These are phyloP conservation scores for Fomitopsis serialis DNA, from an alignment of 768 basidiomycete genomes.

Conservation along the genomic window DNA sequence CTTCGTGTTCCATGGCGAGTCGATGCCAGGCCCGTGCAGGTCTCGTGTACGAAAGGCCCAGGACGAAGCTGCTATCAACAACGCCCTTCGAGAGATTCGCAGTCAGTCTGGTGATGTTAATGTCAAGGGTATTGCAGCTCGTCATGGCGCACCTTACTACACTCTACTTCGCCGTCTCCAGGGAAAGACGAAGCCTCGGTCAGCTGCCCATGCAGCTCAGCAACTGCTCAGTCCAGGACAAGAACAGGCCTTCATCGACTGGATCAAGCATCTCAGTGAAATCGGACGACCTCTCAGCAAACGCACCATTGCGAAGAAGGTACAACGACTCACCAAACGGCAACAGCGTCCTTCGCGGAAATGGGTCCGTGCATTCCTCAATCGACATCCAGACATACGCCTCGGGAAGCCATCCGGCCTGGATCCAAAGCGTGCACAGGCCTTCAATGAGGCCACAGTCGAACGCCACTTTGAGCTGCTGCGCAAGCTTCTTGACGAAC, in stretches of 20 bases:
- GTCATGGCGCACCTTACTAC: too few relatives aligned
- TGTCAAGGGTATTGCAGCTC: too few relatives aligned
- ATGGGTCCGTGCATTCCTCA: slow-evolving; percentile 20
- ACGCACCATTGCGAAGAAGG: slow-evolving; percentile 7
- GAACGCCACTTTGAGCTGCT: slow-evolving; percentile 8
- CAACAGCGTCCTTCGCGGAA: background rate
- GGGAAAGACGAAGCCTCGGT: too few relatives aligned
- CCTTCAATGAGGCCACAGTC: slow-evolving; percentile 25
- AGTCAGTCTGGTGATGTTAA: too few relatives aligned
- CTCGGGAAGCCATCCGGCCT: slow-evolving; percentile 24
- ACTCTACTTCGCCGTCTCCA: too few relatives aligned
- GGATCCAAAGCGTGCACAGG: slow-evolving; percentile 28
- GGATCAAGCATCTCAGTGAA: slow-evolving; percentile 8
- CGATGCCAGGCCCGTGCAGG: too few relatives aligned
- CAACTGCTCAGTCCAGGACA: slow-evolving; percentile 15
- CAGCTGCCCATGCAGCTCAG: too few relatives aligned
- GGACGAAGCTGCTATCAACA: too few relatives aligned
- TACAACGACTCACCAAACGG: slow-evolving; percentile 6
- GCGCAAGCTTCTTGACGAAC: slow-evolving; percentile 1
- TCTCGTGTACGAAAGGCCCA: too few relatives aligned
- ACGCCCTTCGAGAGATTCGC: too few relatives aligned
- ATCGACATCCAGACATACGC: slow-evolving; percentile 13
- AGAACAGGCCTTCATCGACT: slow-evolving; percentile 18
- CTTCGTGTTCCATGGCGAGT: too few relatives aligned
- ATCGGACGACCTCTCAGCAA: slow-evolving; percentile 12